Evolutionary conservation across 2,329 filamentous ascomycete species (phyloP).

Genomic region (Neonectria punicea): DNA sequence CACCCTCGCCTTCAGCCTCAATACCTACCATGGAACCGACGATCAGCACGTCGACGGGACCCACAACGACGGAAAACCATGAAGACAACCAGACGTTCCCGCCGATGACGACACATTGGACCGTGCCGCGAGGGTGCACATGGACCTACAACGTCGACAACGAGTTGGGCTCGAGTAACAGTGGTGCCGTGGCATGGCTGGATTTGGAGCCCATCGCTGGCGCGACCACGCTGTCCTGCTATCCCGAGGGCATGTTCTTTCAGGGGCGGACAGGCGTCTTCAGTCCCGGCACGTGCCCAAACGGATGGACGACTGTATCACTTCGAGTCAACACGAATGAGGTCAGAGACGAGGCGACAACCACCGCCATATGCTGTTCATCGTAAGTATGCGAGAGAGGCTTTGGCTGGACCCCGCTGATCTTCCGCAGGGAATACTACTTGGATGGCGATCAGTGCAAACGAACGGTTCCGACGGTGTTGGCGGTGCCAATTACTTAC

Average conservation of each 20-base stretch:
- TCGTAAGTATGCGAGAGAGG: constrained; percentile 47
- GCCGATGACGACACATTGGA: constrained; percentile 53
- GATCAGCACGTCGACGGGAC: constrained; percentile 25
- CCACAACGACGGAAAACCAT: constrained; percentile 34
- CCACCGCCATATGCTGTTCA: constrained; percentile 54
- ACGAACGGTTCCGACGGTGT: constrained; percentile 48
- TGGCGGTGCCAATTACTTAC: constrained; percentile 52
- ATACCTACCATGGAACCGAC: constrained; percentile 31
- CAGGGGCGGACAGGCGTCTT: constrained; percentile 51
- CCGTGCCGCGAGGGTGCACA: constrained; percentile 49
- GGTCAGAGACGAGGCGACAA: constrained; percentile 45
- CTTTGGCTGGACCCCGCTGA: constrained; percentile 28
- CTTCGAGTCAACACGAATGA: constrained; percentile 45
- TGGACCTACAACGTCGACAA: constrained; percentile 52
- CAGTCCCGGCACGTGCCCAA: constrained; percentile 53
- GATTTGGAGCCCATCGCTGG: constrained; percentile 50
- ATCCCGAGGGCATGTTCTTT: constrained; percentile 54
- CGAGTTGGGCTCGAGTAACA: constrained; percentile 33
- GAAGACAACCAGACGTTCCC: constrained; percentile 42
- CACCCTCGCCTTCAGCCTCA: constrained; percentile 31
- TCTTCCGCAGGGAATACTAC: constrained; percentile 46
- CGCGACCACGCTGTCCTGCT: constrained; percentile 53
- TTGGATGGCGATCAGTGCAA: constrained; percentile 49
- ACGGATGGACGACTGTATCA: constrained; percentile 53
- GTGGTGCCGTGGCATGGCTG: constrained; percentile 49